Conservation (phyloP, 495 filamentous ascomycete genomes). For the Tuber melanosporum region DNA sequence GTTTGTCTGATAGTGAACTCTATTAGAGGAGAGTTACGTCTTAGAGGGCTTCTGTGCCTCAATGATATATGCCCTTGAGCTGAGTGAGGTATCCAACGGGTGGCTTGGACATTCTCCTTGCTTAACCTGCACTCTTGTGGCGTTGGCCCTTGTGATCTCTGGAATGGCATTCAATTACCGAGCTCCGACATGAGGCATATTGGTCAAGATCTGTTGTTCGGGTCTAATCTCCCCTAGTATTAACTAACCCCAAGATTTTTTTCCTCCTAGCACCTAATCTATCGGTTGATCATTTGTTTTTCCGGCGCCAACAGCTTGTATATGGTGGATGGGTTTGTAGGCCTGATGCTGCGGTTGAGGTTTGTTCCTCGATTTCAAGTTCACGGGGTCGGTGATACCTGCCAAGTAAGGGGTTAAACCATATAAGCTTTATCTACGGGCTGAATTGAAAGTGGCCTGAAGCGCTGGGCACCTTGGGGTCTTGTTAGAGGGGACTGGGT, state of each 20-base stretch:
- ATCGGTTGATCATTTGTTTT: background rate
- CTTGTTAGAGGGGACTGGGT: background rate
- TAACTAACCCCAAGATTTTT: background rate
- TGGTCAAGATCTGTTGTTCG: background rate
- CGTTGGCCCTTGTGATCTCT: background rate
- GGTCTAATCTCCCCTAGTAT: background rate
- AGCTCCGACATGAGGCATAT: background rate
- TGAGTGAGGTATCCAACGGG: background rate
- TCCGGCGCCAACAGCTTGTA: background rate
- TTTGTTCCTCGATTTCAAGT: background rate
- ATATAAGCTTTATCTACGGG: background rate
- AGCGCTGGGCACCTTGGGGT: background rate
- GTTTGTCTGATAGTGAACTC: background rate
- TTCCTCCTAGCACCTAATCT: background rate
- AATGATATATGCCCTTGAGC: background rate
- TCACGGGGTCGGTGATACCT: background rate
- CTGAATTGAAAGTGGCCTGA: background rate
- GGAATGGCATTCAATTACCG: background rate
- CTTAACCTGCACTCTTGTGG: background rate
- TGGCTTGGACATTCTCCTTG: background rate
- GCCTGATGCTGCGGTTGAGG: background rate
- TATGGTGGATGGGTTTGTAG: background rate
- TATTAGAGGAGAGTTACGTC: background rate
- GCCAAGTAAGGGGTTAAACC: background rate
- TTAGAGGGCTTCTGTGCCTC: background rate